A percentile compares a stretch with the other conserved stretches of the same genome.
phyloP scores from a whole-genome alignment of 2,329 filamentous ascomycete genomes.

The Westerdykella aurantiaca region DNA sequence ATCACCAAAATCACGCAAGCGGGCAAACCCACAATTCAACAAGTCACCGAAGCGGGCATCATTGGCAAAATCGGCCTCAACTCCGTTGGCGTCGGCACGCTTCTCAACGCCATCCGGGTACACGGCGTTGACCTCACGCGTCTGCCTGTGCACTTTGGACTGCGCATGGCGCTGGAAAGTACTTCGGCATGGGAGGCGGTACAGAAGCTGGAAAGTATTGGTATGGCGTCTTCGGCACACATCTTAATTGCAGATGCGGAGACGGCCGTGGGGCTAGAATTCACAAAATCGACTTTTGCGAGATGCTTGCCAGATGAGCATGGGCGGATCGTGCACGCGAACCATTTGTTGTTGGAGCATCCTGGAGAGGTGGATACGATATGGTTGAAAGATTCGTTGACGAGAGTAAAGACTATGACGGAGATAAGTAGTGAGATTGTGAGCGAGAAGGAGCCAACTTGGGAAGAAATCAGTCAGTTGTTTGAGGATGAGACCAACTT shows the following conservation, averaged over 20 bases:
- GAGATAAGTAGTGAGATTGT: constrained; percentile 21
- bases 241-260: constrained; percentile 49
- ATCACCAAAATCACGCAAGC: constrained; percentile 43
- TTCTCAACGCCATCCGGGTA: constrained; percentile 57
- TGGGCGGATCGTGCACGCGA: constrained; percentile 39
- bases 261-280: constrained; percentile 48
- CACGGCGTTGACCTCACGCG: constrained; percentile 48
- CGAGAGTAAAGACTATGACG: constrained; percentile 35
- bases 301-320: constrained; percentile 28
- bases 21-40: constrained; percentile 46
- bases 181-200: constrained; percentile 45
- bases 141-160: constrained; percentile 57
- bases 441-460: constrained; percentile 13
- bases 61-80: constrained; percentile 65
- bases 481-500: constrained; percentile 41
- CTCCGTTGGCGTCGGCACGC: constrained; percentile 51
- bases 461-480: constrained; percentile 25
- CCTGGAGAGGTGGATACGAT: constrained; percentile 36
- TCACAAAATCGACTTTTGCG: constrained; percentile 32
- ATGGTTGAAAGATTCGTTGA: constrained; percentile 40
- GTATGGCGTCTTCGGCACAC: constrained; percentile 50
- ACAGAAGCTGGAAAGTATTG: constrained; percentile 38
- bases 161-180: constrained; percentile 53
- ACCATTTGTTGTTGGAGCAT: constrained; percentile 41
- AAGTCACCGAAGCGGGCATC: constrained; percentile 56